Evolutionary conservation across 2,329 filamentous ascomycete species (phyloP).

Genomic region (Fusarium pseudocircinatum): DNA sequence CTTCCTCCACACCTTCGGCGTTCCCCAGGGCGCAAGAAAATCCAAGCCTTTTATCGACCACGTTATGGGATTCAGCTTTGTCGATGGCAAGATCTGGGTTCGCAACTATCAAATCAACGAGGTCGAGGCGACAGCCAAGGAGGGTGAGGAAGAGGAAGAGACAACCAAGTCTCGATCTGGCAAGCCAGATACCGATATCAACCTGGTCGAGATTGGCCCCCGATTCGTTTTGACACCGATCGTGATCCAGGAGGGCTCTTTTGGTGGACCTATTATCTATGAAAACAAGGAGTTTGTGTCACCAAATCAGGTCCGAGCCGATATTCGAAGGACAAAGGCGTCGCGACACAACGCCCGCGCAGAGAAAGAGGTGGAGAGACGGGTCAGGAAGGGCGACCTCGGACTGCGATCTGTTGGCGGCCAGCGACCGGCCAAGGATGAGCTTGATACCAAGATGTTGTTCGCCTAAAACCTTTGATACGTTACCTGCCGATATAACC

Average conservation of each 20-base stretch:
- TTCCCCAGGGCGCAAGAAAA: conserved; percentile 86
- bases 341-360: conserved; percentile 79
- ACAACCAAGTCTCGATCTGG: conserved; percentile 49
- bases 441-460: conserved; percentile 78
- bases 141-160: conserved; percentile 56
- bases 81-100: conserved; percentile 95
- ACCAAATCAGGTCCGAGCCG: conserved; percentile 91
- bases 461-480: conserved; percentile 67
- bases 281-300: conserved; percentile 98
- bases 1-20: conserved; percentile 89
- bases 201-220: conserved; percentile 91
- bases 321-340: conserved; percentile 80
- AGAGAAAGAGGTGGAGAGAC: conserved; percentile 76
- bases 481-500: conserved; percentile 38
- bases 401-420: conserved; percentile 76
- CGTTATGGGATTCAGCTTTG: conserved; percentile 90
- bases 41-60: conserved; percentile 97
- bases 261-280: conserved; percentile 96
- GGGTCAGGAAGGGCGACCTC: conserved; percentile 78
- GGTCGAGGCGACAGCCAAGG: conserved; percentile 68
- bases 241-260: conserved; percentile 92
- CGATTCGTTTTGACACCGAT: conserved; percentile 94
- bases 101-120: conserved; percentile 94
- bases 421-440: conserved; percentile 69
- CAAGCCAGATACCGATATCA: conserved; percentile 75